Evolutionary conservation across 495 filamentous ascomycete species (phyloP), one percentile per base, ranked within the genome.

Genomic region (Amphirosellinia nigrospora): DNA sequence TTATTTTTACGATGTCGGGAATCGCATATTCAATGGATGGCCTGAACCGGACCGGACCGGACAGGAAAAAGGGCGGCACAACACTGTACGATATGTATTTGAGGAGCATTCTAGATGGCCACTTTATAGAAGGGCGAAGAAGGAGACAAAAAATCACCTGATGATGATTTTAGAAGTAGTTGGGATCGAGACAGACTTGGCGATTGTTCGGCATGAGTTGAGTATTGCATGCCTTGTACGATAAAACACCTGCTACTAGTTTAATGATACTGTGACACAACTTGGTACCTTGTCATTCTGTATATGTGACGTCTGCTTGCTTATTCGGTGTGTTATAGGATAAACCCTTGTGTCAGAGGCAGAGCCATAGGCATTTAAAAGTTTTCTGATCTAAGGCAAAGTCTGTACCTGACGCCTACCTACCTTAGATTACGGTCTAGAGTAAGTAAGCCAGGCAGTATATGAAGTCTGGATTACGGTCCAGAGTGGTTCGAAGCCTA

Each of bases 91-190:
- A 1, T 23, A 19, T 50, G 30, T 41, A 19, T 36, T 16, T 23
- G 39, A 38, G 46, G 28, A 67, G 64, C 64, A 58, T 58, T 30
- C 56, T 60, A 62, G 55, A 60, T n/a, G n/a, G 41, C 21, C 21
- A n/a, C 65, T 50, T 52, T 43, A 52, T 68, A 68, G 56, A 61
- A 60, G 16, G 55, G 55, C 16, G 32, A 13, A 50, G 50, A 11
- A 19, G 43, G 36, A 43, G n/a, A 26, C 15, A 43, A 13, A 50
- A 65, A 65, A 50, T 36, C 26, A 36, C 30, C 36, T 4, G 0
- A 53, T 11, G 30, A 53, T 38, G 45, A 28, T 45, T 23, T 5
- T 45, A 62, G 59, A 45, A 32, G 26, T 38, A 34, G 34, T 15
- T 23, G 32, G 26, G 48, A 4, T 21, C 30, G 34, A 21, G 61